Evolutionary conservation across 1,139 yeast genomes (phyloP).

Genomic region (Zygoascus hellenicus): DNA sequence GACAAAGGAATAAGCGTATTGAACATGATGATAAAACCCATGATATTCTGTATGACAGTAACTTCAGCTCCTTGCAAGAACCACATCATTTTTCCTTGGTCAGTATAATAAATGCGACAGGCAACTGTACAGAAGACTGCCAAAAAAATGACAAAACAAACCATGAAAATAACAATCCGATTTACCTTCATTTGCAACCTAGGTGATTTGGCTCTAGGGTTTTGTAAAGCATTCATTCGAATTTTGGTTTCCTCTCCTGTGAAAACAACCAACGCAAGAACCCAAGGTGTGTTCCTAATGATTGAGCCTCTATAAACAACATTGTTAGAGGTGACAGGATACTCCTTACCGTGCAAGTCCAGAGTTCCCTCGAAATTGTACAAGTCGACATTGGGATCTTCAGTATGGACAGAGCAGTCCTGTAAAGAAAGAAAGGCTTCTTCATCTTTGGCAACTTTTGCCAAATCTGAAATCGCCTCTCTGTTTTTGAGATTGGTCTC

Average conservation of each 20-base stretch:
- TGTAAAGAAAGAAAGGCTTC: conserved; percentile 47
- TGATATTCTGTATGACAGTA: conserved; percentile 83
- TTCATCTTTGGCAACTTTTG: conserved; percentile 45
- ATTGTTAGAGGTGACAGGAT: conserved; percentile 73
- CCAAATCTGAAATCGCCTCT: conserved; percentile 58
- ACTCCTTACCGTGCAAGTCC: conserved; percentile 32
- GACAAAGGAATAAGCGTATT: conserved; percentile 94
- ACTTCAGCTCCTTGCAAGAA: conserved; percentile 67
- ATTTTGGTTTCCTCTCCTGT: conserved; percentile 96
- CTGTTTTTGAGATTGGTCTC: conserved; percentile 85
- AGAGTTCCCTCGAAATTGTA: conserved; percentile 87
- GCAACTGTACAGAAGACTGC: conserved; percentile 83
- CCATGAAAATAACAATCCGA: conserved; percentile 82
- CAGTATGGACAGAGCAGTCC: conserved; percentile 54
- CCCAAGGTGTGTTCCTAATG: conserved; percentile 69
- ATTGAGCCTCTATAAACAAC: conserved; percentile 85
- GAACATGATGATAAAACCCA: conserved; percentile 96
- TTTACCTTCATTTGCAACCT: conserved; percentile 80
- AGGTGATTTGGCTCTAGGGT: conserved; percentile 90
- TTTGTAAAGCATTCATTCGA: conserved; percentile 87
- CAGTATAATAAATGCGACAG: conserved; percentile 49
- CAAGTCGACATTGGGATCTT: conserved; percentile 86
- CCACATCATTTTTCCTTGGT: conserved; percentile 51
- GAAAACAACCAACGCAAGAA: conserved; percentile 77
- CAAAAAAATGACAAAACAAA: conserved; percentile 63